Conservation (phyloP, 495 filamentous ascomycete species). For the Neohortaea acidophila region DNA sequence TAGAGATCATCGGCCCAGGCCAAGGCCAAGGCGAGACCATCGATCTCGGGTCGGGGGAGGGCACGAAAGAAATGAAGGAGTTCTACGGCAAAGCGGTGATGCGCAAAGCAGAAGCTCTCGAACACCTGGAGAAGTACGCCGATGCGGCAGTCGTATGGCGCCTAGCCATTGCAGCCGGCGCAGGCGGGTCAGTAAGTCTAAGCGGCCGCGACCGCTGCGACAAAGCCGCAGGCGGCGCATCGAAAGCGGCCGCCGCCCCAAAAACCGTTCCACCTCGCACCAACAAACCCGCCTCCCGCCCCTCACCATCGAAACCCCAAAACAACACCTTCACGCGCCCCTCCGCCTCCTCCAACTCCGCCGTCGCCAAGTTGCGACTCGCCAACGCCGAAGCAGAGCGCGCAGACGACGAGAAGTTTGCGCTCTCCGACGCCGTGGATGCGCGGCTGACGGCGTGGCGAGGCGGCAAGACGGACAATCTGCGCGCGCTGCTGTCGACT, state of each 20-base stretch:
- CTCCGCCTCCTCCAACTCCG: slow-evolving; percentile 31
- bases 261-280: slow-evolving; percentile 5
- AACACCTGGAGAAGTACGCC: slow-evolving; percentile 85
- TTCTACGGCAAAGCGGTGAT: slow-evolving; percentile 85
- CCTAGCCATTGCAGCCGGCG: slow-evolving; percentile 62
- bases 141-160: slow-evolving; percentile 73
- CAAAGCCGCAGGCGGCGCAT: slow-evolving; percentile 47
- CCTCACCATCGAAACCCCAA: slow-evolving; percentile 16
- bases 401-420: slow-evolving; percentile 84
- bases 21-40: slow-evolving; percentile 69
- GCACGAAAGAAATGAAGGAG: slow-evolving; percentile 74
- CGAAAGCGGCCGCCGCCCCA: neutral
- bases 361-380: slow-evolving; percentile 62
- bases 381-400: slow-evolving; percentile 72
- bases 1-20: slow-evolving; percentile 64
- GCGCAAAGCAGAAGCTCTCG: slow-evolving; percentile 87
- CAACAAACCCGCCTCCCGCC: slow-evolving; percentile 13
- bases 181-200: slow-evolving; percentile 68
- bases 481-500: slow-evolving; percentile 76
- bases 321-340: slow-evolving; percentile 17
- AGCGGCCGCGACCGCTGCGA: slow-evolving; percentile 85
- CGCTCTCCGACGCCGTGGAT: slow-evolving; percentile 70
- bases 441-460: slow-evolving; percentile 63
- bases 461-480: slow-evolving; percentile 77
- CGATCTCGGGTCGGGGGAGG: slow-evolving; percentile 44